These are phyloP conservation scores for Symmetrospora coprosmae DNA, from an alignment of 768 basidiomycete genomes.

Conservation along the genomic window DNA sequence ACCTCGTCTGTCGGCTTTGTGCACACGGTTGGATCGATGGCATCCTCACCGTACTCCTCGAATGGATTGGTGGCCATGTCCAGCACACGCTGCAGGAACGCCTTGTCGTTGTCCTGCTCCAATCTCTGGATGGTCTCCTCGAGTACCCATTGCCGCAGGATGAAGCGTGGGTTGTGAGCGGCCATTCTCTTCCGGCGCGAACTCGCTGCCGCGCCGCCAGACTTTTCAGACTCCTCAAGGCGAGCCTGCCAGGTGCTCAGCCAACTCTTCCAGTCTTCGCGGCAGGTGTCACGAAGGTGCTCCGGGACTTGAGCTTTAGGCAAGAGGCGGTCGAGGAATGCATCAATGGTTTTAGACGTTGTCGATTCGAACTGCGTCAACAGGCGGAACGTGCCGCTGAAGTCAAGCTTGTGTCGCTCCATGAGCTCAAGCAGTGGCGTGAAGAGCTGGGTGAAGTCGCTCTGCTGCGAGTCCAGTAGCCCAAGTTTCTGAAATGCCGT, in stretches of 20 bases:
- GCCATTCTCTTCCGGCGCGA: constrained; percentile 44
- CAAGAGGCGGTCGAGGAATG: constrained; percentile 30
- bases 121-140: constrained; percentile 76
- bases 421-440: constrained; percentile 62
- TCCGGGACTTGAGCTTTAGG: constrained; percentile 5
- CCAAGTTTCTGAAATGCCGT: constrained; percentile 62
- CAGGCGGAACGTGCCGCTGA: constrained; percentile 66
- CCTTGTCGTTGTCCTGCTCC: constrained; percentile 49
- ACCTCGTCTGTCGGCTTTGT: constrained; percentile 20
- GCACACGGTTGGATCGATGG: constrained; percentile 43
- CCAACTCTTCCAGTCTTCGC: constrained; percentile 27
- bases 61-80: constrained; percentile 82
- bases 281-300: background rate
- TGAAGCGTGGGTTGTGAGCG: constrained; percentile 71
- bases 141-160: constrained; percentile 85
- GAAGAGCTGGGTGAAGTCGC: constrained; percentile 51
- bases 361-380: constrained; percentile 52
- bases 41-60: constrained; percentile 63
- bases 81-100: constrained; percentile 67
- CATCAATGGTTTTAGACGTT: constrained; percentile 14
- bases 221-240: constrained; percentile 38
- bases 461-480: constrained; percentile 45
- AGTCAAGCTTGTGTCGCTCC: constrained; percentile 63
- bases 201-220: constrained; percentile 12
- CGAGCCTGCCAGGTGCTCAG: constrained; percentile 45